These are phyloP conservation scores for Dictyostelium brefeldianum DNA, from an alignment of 78 protist species.

Conservation along the genomic window DNA sequence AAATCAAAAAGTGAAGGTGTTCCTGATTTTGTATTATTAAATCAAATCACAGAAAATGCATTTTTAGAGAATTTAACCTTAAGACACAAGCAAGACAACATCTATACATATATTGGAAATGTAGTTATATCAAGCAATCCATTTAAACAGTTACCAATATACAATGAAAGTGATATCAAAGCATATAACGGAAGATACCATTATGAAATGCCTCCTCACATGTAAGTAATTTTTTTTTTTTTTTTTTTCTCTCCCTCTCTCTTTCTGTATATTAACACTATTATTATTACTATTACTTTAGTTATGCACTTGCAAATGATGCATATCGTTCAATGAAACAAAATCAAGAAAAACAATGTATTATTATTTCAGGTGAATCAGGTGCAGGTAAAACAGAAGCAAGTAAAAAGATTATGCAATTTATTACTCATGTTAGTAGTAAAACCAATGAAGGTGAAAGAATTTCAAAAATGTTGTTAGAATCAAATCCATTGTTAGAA, in stretches of 20 bases:
- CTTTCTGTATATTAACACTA: too few relatives aligned
- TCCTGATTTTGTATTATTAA: constrained; percentile 79
- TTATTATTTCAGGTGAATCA: constrained; percentile 90
- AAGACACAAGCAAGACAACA: constrained; percentile 72
- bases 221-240: constrained; percentile 14
- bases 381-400: constrained; percentile 92
- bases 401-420: constrained; percentile 91
- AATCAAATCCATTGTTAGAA: constrained; percentile 94
- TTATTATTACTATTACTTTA: constrained; percentile 35
- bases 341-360: constrained; percentile 88
- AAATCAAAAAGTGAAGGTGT: constrained; percentile 70
- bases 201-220: constrained; percentile 84
- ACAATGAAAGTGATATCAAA: constrained; percentile 49
- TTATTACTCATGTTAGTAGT: constrained; percentile 89
- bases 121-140: constrained; percentile 95
- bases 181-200: constrained; percentile 52
- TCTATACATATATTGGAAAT: constrained; percentile 92
- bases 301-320: constrained; percentile 92
- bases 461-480: constrained; percentile 85
- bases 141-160: constrained; percentile 80
- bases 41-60: constrained; percentile 83
- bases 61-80: constrained; percentile 71
- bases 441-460: constrained; percentile 65
- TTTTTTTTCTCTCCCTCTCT: too few relatives aligned
- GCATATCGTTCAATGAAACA: constrained; percentile 81